Evolutionary conservation across 1,139 yeast genomes (phyloP).

Genomic region (Candida tetrigidarum): DNA sequence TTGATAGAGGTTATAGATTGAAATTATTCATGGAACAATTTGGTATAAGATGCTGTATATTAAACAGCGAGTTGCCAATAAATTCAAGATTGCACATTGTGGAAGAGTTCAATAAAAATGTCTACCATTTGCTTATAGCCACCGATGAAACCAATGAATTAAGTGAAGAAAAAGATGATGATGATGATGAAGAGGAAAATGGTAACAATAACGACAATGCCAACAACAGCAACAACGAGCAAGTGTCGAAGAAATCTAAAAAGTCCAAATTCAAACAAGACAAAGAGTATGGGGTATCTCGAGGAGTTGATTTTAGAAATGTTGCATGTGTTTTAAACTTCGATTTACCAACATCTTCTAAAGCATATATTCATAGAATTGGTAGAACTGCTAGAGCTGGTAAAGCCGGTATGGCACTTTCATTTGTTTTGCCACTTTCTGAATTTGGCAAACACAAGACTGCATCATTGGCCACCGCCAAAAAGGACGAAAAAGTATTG

Average conservation of each 20-base stretch:
- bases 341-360: slow-evolving; percentile 90
- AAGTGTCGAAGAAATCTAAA: slow-evolving; percentile 41
- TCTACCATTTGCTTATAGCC: slow-evolving; percentile 86
- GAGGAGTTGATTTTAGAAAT: slow-evolving; percentile 96
- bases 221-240: slow-evolving; percentile 27
- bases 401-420: slow-evolving; percentile 91
- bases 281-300: slow-evolving; percentile 88
- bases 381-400: slow-evolving; percentile 99
- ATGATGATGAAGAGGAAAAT: slow-evolving; percentile 42
- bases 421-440: slow-evolving; percentile 84
- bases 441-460: slow-evolving; percentile 91
- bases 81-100: slow-evolving; percentile 95
- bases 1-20: slow-evolving; percentile 93
- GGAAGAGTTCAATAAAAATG: slow-evolving; percentile 91
- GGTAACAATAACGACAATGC: too few relatives aligned
- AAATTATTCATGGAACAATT: slow-evolving; percentile 93
- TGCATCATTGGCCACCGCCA: slow-evolving; percentile 71
- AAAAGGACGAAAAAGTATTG: slow-evolving; percentile 85
- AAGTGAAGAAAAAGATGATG: slow-evolving; percentile 51
- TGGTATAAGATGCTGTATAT: slow-evolving; percentile 85
- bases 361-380: slow-evolving; percentile 89
- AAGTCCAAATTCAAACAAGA: slow-evolving; percentile 49
- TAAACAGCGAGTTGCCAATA: slow-evolving; percentile 91
- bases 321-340: slow-evolving; percentile 97
- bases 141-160: slow-evolving; percentile 84